Evolutionary conservation across 768 basidiomycete genomes (phyloP).

Genomic region (Leccinum fibrillosum): DNA sequence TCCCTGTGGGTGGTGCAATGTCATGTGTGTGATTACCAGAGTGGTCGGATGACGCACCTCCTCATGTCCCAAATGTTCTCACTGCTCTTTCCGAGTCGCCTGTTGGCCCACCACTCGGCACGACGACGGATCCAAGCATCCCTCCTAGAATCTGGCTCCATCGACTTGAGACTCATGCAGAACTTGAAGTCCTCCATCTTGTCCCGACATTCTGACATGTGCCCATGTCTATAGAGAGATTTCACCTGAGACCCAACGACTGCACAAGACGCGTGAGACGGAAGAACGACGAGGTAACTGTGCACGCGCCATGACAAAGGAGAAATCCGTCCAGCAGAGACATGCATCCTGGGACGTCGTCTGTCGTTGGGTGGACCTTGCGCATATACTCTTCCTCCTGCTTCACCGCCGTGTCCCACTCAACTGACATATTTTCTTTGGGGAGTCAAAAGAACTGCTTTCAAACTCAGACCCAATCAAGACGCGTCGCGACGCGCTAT

Average conservation of each 20-base stretch:
- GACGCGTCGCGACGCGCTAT: constrained; percentile 48
- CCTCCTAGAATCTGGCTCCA: constrained; percentile 72
- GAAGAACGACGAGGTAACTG: neutral
- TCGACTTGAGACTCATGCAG: constrained; percentile 79
- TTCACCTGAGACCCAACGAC: constrained; percentile 79
- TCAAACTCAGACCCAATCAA: constrained; percentile 39
- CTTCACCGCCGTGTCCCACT: constrained; percentile 54
- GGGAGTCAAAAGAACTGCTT: constrained; percentile 17
- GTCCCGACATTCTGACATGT: constrained; percentile 61
- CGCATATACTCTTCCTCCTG: constrained; percentile 70
- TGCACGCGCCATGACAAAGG: constrained; percentile 58
- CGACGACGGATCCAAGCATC: constrained; percentile 82
- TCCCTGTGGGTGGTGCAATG: constrained; percentile 14
- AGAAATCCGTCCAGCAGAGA: constrained; percentile 70
- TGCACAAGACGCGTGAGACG: constrained; percentile 30
- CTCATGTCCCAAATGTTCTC: constrained; percentile 94
- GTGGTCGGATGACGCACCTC: constrained; percentile 51
- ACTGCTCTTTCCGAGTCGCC: constrained; percentile 75
- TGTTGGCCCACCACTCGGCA: constrained; percentile 93
- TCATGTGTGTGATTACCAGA: constrained; percentile 1
- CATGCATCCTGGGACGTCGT: constrained; percentile 82
- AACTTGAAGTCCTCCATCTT: constrained; percentile 95
- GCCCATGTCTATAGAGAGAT: constrained; percentile 84
- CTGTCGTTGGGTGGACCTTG: constrained; percentile 65
- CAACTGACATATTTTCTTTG: constrained; percentile 17